Conservation (phyloP, 2,329 filamentous ascomycete genomes). For the Cryphonectria nitschkei region DNA sequence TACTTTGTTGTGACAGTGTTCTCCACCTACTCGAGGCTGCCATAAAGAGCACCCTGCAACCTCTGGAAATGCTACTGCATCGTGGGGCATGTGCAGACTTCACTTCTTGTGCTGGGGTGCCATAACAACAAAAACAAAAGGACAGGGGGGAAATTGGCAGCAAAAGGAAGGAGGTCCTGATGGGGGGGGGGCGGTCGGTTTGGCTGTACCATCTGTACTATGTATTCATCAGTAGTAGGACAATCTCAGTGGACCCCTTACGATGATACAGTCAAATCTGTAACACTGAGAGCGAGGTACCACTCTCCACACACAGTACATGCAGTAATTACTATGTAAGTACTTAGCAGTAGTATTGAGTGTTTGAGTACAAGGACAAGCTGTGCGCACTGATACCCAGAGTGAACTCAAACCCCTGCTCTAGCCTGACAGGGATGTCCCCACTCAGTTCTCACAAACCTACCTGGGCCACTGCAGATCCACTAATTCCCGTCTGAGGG, state of each 20-base stretch:
- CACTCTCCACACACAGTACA: not conserved
- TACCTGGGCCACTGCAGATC: not conserved
- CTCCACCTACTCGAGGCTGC: not conserved
- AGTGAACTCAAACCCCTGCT: not conserved
- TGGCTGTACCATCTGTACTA: not conserved
- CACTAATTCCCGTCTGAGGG: not conserved
- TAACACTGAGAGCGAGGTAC: not conserved
- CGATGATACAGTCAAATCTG: not conserved
- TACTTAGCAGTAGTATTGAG: not conserved
- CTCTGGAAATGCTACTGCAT: not conserved
- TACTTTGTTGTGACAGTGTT: not conserved
- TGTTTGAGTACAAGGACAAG: not conserved
- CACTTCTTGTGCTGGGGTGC: not conserved
- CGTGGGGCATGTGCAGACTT: not conserved
- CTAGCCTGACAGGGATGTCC: not conserved
- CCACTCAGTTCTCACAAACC: not conserved
- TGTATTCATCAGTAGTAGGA: not conserved
- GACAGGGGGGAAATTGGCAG: not conserved
- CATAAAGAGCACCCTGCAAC: not conserved
- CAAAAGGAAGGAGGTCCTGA: not conserved
- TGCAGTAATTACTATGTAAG: not conserved
- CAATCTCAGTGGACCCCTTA: not conserved
- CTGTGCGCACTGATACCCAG: not conserved
- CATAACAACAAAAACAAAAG: not conserved
- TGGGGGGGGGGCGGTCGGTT: too few species aligned